Evolutionary conservation across 495 filamentous ascomycete genomes (phyloP).

Genomic region (Amphirosellinia nigrospora): DNA sequence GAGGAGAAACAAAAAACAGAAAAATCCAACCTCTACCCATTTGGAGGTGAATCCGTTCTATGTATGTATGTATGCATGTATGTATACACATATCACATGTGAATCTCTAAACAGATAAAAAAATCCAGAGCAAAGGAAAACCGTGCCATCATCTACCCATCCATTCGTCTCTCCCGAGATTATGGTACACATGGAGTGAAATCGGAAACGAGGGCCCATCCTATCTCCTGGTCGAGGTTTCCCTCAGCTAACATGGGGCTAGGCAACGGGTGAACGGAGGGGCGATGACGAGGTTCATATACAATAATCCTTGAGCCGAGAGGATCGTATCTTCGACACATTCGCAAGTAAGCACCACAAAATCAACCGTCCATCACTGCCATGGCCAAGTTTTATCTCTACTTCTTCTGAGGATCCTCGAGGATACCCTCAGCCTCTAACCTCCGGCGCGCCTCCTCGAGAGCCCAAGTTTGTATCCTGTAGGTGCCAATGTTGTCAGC

Average conservation of each 20-base stretch:
- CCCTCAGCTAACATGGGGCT: not conserved
- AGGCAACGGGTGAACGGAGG: not conserved
- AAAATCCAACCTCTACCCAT: conserved; percentile 6
- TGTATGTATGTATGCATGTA: conserved; percentile 15
- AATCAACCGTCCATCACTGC: not conserved
- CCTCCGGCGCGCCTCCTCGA: conserved; percentile 92
- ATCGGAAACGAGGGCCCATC: not conserved
- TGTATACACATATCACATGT: conserved; percentile 2
- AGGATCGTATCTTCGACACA: not conserved
- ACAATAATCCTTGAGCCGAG: conserved; percentile 28
- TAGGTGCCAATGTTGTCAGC: not conserved
- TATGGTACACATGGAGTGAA: too few relatives aligned
- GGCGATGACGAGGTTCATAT: conserved; percentile 28
- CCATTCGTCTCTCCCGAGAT: not conserved
- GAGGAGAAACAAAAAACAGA: not conserved
- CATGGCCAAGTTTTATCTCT: not conserved
- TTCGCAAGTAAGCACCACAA: not conserved
- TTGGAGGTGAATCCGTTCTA: conserved; percentile 16
- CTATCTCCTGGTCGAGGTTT: not conserved
- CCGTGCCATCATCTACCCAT: conserved; percentile 1
- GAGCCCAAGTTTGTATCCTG: conserved; percentile 98
- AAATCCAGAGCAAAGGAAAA: not conserved
- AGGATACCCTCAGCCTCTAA: conserved; percentile 95
- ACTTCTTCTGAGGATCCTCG: conserved; percentile 63
- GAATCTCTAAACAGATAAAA: conserved; percentile 14